A percentile compares a stretch with the other conserved stretches of the same genome.
Conservation (phyloP, 2,329 filamentous ascomycete species). For the Epichloe gansuensis region DNA sequence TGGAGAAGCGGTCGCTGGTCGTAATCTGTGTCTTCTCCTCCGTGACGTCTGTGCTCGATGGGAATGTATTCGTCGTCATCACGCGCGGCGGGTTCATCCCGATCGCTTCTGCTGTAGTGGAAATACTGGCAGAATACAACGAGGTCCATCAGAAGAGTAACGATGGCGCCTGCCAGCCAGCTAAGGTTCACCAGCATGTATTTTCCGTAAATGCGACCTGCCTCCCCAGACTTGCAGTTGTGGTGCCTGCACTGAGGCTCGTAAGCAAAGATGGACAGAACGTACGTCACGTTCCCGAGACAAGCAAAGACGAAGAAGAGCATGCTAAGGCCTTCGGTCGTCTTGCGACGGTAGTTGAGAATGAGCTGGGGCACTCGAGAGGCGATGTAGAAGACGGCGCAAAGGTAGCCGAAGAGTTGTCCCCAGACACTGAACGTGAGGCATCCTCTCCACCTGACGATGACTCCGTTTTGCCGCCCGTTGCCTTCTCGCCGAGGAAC, state of each 20-base stretch:
- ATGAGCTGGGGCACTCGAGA: conserved; percentile 83
- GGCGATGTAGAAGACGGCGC: conserved; percentile 77
- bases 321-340: conserved; percentile 83
- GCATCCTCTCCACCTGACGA: conserved; percentile 30
- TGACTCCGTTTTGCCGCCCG: conserved; percentile 26
- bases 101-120: conserved; percentile 46
- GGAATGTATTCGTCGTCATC: conserved; percentile 16
- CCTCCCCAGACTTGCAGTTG: conserved; percentile 54
- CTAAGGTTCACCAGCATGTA: conserved; percentile 86
- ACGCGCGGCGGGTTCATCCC: conserved; percentile 14
- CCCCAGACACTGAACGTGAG: conserved; percentile 64
- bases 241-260: conserved; percentile 53
- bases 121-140: conserved; percentile 89
- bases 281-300: conserved; percentile 87
- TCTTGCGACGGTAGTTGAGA: conserved; percentile 85
- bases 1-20: conserved; percentile 29
- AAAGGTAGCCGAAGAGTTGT: conserved; percentile 89
- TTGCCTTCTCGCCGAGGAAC: conserved; percentile 47
- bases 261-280: conserved; percentile 83
- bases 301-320: conserved; percentile 96
- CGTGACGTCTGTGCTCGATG: conserved; percentile 11
- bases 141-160: conserved; percentile 75
- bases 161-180: conserved; percentile 82
- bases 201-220: conserved; percentile 52
- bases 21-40: conserved; percentile 17